These are phyloP conservation scores for Gamarada debralockiae DNA, from an alignment of 495 filamentous ascomycete species.

Conservation along the genomic window DNA sequence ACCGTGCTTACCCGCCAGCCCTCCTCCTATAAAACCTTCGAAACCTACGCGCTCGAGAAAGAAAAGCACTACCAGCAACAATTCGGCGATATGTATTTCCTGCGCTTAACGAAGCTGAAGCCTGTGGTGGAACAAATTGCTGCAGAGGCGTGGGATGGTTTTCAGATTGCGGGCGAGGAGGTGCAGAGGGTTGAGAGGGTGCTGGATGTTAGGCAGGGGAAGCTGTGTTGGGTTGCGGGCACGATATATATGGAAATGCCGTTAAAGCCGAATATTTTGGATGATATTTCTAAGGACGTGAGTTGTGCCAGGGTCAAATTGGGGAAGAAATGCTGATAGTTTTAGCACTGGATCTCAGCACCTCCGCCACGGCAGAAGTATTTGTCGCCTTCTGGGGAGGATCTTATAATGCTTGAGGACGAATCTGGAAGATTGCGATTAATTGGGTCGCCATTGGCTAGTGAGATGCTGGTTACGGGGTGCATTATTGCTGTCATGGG, in stretches of 20 bases:
- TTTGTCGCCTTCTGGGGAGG: slow-evolving; percentile 47
- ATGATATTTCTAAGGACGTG: slow-evolving; percentile 91
- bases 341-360: slow-evolving; percentile 22
- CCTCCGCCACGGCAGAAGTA: slow-evolving; percentile 57
- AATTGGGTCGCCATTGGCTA: slow-evolving; percentile 60
- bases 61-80: slow-evolving; percentile 86
- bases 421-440: slow-evolving; percentile 90
- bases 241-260: slow-evolving; percentile 98
- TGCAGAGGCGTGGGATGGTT: slow-evolving; percentile 68
- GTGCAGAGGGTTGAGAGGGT: slow-evolving; percentile 77
- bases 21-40: slow-evolving; percentile 71
- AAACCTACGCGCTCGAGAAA: slow-evolving; percentile 67
- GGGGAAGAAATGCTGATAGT: neutral
- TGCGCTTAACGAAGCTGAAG: slow-evolving; percentile 84
- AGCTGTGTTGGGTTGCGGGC: slow-evolving; percentile 92
- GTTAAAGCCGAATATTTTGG: slow-evolving; percentile 93
- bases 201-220: slow-evolving; percentile 90
- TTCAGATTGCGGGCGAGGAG: slow-evolving; percentile 73
- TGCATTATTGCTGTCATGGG: slow-evolving; percentile 89
- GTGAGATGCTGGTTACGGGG: slow-evolving; percentile 77
- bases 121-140: slow-evolving; percentile 75
- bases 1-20: slow-evolving; percentile 36
- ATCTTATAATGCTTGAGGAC: slow-evolving; percentile 87
- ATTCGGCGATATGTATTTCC: slow-evolving; percentile 95
- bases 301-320: slow-evolving; percentile 24